These are phyloP conservation scores for Apiotrichum sp. DNA, from an alignment of 1,284 basidiomycete genomes.

Conservation along the genomic window DNA sequence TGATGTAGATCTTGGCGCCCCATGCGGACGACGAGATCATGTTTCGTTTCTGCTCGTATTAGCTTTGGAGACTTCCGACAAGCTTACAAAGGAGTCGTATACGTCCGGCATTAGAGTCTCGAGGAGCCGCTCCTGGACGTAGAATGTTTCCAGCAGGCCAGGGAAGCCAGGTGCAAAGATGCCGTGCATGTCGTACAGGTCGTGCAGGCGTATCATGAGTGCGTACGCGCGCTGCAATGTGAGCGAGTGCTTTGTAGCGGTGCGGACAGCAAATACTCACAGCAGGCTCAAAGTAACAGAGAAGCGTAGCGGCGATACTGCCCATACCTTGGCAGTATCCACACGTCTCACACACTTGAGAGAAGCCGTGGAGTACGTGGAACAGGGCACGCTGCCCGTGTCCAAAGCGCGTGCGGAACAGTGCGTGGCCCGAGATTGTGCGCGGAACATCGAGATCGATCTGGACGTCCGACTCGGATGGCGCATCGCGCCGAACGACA, in stretches of 20 bases:
- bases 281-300: conserved; percentile 88
- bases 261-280: conserved; percentile 32
- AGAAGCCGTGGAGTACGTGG: conserved; percentile 88
- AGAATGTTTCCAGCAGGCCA: conserved; percentile 87
- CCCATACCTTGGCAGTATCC: conserved; percentile 99
- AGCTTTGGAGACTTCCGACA: conserved; percentile 9
- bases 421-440: conserved; percentile 89
- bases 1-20: conserved; percentile 99
- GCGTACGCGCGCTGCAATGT: conserved; percentile 63
- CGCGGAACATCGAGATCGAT: conserved; percentile 97
- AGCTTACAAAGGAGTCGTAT: conserved; percentile 64
- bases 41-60: conserved; percentile 57
- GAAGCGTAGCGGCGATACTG: conserved; percentile 86
- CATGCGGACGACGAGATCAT: conserved; percentile 89
- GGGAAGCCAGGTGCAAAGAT: conserved; percentile 95
- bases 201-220: conserved; percentile 74
- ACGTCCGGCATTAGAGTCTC: conserved; percentile 80
- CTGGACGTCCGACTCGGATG: conserved; percentile 87
- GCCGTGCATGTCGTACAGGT: conserved; percentile 78
- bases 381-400: conserved; percentile 89
- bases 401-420: conserved; percentile 94
- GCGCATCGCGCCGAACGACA: conserved; percentile 59
- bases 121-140: conserved; percentile 82
- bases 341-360: conserved; percentile 73
- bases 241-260: background rate